Evolutionary conservation across 2,329 filamentous ascomycete species (phyloP).

Genomic region (Cordyceps javanica): DNA sequence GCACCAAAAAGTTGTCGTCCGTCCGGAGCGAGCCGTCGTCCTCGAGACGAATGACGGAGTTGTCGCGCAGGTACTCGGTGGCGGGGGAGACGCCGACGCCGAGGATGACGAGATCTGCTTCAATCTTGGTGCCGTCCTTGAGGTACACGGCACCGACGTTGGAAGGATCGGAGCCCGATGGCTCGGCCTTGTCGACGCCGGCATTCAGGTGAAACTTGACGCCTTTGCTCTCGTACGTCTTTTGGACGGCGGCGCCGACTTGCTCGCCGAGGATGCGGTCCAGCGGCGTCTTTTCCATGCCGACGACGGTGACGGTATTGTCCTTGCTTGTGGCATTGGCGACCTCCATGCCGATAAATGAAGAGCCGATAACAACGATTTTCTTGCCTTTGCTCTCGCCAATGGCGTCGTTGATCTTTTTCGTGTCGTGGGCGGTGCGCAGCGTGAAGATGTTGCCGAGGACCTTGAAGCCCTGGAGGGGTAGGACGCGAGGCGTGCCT

Average conservation of each 20-base stretch:
- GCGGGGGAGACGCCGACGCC: constrained; percentile 84
- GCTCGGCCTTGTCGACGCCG: constrained; percentile 73
- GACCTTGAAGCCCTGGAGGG: constrained; percentile 78
- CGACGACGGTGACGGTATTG: constrained; percentile 80
- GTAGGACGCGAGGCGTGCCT: constrained; percentile 67
- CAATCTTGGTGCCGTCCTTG: constrained; percentile 77
- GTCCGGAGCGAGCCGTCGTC: constrained; percentile 81
- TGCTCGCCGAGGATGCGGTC: constrained; percentile 78
- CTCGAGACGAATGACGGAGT: constrained; percentile 63
- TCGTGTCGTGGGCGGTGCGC: constrained; percentile 68
- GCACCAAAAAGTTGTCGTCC: constrained; percentile 72
- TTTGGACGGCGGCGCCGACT: constrained; percentile 76
- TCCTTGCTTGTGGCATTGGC: constrained; percentile 74
- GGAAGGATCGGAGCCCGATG: constrained; percentile 59
- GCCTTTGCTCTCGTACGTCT: constrained; percentile 73
- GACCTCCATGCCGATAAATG: constrained; percentile 98
- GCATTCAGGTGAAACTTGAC: constrained; percentile 83
- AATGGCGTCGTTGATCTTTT: constrained; percentile 67
- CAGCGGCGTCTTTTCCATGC: constrained; percentile 80
- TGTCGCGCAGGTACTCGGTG: constrained; percentile 74
- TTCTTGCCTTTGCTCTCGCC: constrained; percentile 82
- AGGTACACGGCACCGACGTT: constrained; percentile 76
- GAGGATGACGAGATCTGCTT: constrained; percentile 84
- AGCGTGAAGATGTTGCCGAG: constrained; percentile 84
- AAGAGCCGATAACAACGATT: constrained; percentile 84